Evolutionary conservation across 306 rosid genomes (phyloP), one percentile per base, ranked within the genome.

Genomic region (Inga oerstediana): DNA sequence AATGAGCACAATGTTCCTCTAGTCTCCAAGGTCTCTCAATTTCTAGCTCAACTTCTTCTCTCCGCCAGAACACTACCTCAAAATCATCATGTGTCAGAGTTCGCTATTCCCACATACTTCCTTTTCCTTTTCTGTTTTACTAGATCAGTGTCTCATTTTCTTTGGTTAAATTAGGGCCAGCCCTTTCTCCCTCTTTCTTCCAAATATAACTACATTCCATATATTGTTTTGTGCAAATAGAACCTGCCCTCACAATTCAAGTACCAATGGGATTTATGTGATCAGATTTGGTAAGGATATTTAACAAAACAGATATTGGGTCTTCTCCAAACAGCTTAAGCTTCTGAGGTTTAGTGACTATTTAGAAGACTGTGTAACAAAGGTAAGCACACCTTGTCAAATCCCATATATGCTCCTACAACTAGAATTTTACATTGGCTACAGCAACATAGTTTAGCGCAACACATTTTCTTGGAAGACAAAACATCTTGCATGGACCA

Each of bases 371-470:
- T n/a, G 8, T 7, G 12, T 15, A 71, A 71, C 52, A 67, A 82
- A 56, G 67, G 82, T 34, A 73, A 35, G 30, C 10, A 64, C n/a
- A 30, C 49, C 71, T 77, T 61, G 76, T 24, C 71, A 76, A 45
- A 79, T 27, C 48, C 5, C 27, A 19, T 20, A 19, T 19, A 65
- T 20, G 20, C 19, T 71, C 35, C 20, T 72, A 74, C 32, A 27
- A 32, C 59, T 49, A 52, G 13, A 58, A 58, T n/a, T 58, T 58
- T 8, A n/a, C 13, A 52, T 51, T 49, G 22, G 62, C 62, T 20
- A 56, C 62, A 20, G 24, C 62, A 56, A 56, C 24, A 19, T 22
- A 20, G 24, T 20, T 56, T 20, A 56, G 62, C 9, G 4, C 62
- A 19, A 56, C 62, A 19, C 10, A 56, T 56, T 20, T 17, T 5